Base-by-base conservation (phyloP, 2,329 filamentous ascomycete species). In the Penicillium freii region DNA sequence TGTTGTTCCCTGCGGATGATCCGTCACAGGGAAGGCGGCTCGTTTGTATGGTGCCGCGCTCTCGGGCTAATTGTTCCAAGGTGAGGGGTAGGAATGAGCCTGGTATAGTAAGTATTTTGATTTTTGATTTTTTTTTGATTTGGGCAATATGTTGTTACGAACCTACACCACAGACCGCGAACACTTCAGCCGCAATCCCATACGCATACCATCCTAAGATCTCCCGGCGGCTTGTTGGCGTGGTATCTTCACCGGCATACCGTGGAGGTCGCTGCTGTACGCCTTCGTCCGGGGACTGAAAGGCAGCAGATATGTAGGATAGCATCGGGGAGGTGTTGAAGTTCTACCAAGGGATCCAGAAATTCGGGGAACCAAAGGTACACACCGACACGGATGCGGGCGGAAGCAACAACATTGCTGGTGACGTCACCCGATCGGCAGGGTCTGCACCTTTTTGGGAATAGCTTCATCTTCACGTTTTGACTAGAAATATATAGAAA, bases 181-280 rank as follows among this genome's bases (percentile, higher is more conserved):
- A 97, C 50, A 94, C 92, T 77, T 97, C 92, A 25, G 92, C 91
- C n/a, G 92, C 92, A 77, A 95, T 96, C 25, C 89, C 89, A 74
- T 97, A 96, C 70, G 88, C 87, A 75, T 96, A 97, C 89, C 93
- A 97, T 66, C 92, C 92, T 42, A 85, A 79, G 57, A 96, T 83
- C 81, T 97, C 92, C 71, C 88, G 91, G 62, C 76, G 77, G 71
- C 88, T 93, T 9, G 92, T 96, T 57, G 89, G 83, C 21, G 91
- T 84, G n/a, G 86, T 90, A 73, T 97, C 92, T 72, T 96, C 91
- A 63, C 89, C 91, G 9, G 81, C 80, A 74, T 95, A 96, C 54
- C 84, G 81, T 56, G 84, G 78, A 23, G 70, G 63, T 43, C 72
- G 69, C 40, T 66, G 65, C 40, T 60, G 66, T 51, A 59, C 56